phyloP scores from a whole-genome alignment of 108 stramenopile species.

The Parietichytrium sp. region DNA sequence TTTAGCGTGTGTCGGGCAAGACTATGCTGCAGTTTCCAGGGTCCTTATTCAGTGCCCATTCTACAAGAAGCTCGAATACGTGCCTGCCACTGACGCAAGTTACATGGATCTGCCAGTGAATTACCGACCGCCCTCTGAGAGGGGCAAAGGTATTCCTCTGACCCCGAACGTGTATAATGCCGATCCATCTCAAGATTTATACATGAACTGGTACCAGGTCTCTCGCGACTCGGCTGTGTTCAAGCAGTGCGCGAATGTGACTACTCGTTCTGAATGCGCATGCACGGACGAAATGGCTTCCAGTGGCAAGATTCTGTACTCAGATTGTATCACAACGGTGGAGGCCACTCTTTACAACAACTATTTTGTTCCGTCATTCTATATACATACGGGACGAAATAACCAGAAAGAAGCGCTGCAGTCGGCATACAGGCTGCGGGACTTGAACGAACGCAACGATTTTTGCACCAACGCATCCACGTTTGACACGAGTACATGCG shows the following conservation, averaged over 20 bases:
- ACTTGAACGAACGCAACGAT: neutral
- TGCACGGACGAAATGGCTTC: neutral
- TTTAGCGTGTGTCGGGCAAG: neutral
- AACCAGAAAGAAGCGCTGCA: neutral
- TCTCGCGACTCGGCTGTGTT: neutral
- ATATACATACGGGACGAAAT: neutral
- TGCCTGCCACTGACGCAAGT: neutral
- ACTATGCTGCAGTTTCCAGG: neutral
- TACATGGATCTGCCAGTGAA: neutral
- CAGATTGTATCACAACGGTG: neutral
- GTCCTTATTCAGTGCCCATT: neutral
- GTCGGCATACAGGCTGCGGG: neutral
- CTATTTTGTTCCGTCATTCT: slow-evolving; percentile 13
- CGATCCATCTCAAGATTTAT: slow-evolving; percentile 2
- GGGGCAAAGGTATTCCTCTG: slow-evolving; percentile 26
- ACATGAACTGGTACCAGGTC: slow-evolving; percentile 22
- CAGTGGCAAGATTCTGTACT: neutral
- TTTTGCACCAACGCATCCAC: neutral
- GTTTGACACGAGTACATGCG: neutral
- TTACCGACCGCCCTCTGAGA: neutral
- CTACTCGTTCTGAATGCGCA: neutral
- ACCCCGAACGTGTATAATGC: slow-evolving; percentile 32
- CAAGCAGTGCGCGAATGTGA: neutral
- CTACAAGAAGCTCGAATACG: neutral
- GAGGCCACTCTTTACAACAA: neutral